Evolutionary conservation across 2,329 filamentous ascomycete species (phyloP).

Genomic region (Shiraia bambusicola): DNA sequence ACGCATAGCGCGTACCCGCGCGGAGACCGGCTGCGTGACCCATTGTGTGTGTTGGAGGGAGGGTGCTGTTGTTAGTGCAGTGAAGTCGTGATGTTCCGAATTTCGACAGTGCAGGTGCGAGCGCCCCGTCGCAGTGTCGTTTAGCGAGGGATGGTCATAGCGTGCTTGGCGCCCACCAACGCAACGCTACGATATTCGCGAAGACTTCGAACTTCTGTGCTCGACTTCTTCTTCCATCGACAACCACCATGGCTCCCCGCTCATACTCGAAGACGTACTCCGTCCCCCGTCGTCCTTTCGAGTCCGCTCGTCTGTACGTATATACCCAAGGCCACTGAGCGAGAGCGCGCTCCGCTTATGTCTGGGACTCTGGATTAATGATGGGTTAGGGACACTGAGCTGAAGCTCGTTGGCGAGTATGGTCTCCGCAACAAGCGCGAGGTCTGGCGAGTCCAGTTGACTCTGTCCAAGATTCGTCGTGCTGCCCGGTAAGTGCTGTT

Average conservation of each 20-base stretch:
- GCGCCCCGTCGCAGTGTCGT: conserved; percentile 6
- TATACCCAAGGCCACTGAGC: conserved; percentile 84
- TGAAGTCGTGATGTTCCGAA: conserved; percentile 9
- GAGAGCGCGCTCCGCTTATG: conserved; percentile 97
- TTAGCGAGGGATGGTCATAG: conserved; percentile 1
- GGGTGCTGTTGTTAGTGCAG: conserved; percentile 24
- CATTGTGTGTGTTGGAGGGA: conserved; percentile 47
- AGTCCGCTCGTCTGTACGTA: conserved; percentile 99
- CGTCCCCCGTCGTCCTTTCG: conserved; percentile 96
- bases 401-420: conserved; percentile 99
- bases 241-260: conserved; percentile 53
- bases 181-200: neutral
- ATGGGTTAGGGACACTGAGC: conserved; percentile 85
- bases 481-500: conserved; percentile 81
- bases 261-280: conserved; percentile 99
- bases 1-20: conserved; percentile 48
- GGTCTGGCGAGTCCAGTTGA: conserved; percentile 99
- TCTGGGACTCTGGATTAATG: conserved; percentile 75
- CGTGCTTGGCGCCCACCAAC: conserved; percentile 7
- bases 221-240: conserved; percentile 32
- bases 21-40: conserved; percentile 55
- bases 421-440: conserved; percentile 99
- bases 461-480: conserved; percentile 99
- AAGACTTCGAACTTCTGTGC: neutral
- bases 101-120: conserved; percentile 5